Percentiles rank a stretch among this genome's conserved stretches.
These are phyloP conservation scores for Mucor piriformis DNA, from an alignment of 371 early-diverging fungal species.

Conservation along the genomic window DNA sequence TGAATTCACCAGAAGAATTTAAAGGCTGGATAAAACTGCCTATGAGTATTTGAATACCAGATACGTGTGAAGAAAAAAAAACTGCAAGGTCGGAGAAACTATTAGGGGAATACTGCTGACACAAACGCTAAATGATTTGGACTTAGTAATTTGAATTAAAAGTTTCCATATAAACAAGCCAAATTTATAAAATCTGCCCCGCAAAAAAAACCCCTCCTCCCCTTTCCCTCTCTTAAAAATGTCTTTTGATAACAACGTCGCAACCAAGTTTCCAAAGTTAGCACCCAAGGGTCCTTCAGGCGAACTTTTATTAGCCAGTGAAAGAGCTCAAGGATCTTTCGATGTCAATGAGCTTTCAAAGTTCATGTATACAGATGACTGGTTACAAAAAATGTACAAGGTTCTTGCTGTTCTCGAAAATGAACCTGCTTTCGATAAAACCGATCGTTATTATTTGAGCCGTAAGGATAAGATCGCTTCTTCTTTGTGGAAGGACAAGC, in stretches of 20 bases:
- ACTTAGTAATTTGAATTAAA: background rate
- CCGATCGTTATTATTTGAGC: conserved; percentile 54
- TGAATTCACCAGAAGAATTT: too few relatives aligned
- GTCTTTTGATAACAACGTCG: conserved; percentile 40
- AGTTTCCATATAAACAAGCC: background rate
- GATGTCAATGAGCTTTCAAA: conserved; percentile 56
- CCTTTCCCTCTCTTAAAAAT: conserved; percentile 12
- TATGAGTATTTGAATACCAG: too few relatives aligned
- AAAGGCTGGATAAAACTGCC: too few relatives aligned
- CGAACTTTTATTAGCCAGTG: conserved; percentile 57
- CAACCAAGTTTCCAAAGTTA: conserved; percentile 56
- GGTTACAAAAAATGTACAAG: conserved; percentile 52
- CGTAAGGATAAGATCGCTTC: conserved; percentile 54
- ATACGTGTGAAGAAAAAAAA: background rate
- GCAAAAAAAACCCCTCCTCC: background rate
- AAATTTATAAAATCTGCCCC: background rate
- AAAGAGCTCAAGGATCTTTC: conserved; percentile 61
- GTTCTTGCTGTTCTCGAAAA: conserved; percentile 56
- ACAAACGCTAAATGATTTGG: background rate
- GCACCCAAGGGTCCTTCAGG: conserved; percentile 61
- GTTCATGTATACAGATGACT: conserved; percentile 58
- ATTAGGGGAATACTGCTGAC: background rate
- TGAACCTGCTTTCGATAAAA: conserved; percentile 66
- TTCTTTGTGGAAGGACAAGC: conserved; percentile 58
- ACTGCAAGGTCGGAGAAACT: background rate